Conservation (phyloP, 768 basidiomycete species). For the Psilocybe tampanensis region DNA sequence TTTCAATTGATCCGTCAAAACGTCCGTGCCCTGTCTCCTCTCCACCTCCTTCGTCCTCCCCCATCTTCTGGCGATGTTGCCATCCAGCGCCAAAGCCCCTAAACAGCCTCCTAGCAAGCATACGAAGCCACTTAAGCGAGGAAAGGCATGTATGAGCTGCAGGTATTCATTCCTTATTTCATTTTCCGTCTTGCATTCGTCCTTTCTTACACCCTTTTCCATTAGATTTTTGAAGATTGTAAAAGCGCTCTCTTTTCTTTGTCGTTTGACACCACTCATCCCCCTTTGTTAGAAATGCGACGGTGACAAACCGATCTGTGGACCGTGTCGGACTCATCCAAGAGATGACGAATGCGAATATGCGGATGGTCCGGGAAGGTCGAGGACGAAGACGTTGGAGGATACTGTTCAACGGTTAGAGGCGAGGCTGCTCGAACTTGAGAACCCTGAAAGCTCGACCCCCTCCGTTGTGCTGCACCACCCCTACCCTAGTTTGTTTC, state of each 20-base stretch:
- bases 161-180: constrained; percentile 32
- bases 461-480: constrained; percentile 53
- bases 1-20: constrained; percentile 39
- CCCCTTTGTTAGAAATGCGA: constrained; percentile 56
- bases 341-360: constrained; percentile 75
- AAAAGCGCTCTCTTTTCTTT: constrained; percentile 19
- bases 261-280: background rate
- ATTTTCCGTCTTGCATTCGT: background rate
- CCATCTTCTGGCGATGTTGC: constrained; percentile 39
- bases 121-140: constrained; percentile 50
- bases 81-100: constrained; percentile 35
- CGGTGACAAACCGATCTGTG: constrained; percentile 63
- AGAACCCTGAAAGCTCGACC: constrained; percentile 49
- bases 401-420: constrained; percentile 59
- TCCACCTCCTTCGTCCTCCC: constrained; percentile 20
- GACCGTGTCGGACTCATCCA: constrained; percentile 60
- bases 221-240: constrained; percentile 54
- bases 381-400: constrained; percentile 61
- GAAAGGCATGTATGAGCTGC: constrained; percentile 59
- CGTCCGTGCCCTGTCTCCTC: constrained; percentile 23
- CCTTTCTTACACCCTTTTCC: background rate
- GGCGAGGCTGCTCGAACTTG: constrained; percentile 57
- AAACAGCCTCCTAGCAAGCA: constrained; percentile 28
- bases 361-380: constrained; percentile 61
- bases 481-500: constrained; percentile 44